Base-by-base conservation (phyloP, 768 basidiomycete species). In the Boletus tomentosulus region DNA sequence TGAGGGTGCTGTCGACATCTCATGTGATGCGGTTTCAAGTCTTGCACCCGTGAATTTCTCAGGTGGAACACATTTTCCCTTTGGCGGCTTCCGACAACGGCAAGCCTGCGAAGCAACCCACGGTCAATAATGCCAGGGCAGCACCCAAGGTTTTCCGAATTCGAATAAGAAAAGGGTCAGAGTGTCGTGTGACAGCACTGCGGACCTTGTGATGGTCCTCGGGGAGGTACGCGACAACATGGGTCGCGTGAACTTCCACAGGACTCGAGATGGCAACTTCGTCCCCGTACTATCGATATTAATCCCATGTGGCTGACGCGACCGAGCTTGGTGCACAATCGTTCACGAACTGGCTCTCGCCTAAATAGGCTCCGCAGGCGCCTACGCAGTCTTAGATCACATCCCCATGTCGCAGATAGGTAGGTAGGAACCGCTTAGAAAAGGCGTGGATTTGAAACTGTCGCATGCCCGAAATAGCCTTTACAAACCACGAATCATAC, bases 371-470 rank as follows among this genome's bases (percentile, higher is more conserved):
- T 16, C 27, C 43, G 25, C 27, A 44, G 27, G 25, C 44, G 28
- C 15, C 15, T 28, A 12, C 27, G 27, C 25, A 44, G 24, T 10
- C 39, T 39, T 11, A 24, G 39, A 24, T 31, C 48, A 41, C 35
- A 52, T 45, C 54, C 60, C 55, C 63, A 56, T 51, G 37, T 55
- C 62, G 63, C 65, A 49, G 57, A 62, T 62, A 56, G 46, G 57
- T 62, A 56, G 46, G 57, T 49, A 60, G 57, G 55, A 53, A 46
- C 28, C 51, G 35, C 51, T 50, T 19, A 31, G 45, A n/a, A 4
- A 46, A 46, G 3, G 28, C 44, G 25, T 41, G 39, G 38, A 43
- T 44, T 43, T 56, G 56, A 63, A 65, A 62, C 55, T 37, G 48
- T 56, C 52, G 43, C 48, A 57, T 48, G 24, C 55, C 43, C 33